These are phyloP conservation scores for Ophiosphaerella narmari DNA, from an alignment of 2,329 filamentous ascomycete genomes.

Conservation along the genomic window DNA sequence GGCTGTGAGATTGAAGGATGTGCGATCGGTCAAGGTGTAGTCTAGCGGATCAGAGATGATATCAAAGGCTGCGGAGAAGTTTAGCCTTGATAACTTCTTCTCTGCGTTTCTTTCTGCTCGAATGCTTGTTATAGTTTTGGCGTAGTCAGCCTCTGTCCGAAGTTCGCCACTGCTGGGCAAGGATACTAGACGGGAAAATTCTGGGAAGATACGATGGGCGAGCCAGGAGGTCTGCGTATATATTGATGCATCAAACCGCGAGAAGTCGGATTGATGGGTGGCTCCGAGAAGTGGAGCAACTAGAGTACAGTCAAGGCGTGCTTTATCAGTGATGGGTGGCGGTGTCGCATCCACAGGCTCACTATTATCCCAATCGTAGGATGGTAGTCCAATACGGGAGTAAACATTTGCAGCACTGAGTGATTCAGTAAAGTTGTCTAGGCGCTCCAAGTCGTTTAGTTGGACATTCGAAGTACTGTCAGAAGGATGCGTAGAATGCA, in stretches of 20 bases:
- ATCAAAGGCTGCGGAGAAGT: conserved; percentile 57
- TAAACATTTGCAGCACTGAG: conserved; percentile 71
- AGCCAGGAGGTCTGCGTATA: conserved; percentile 34
- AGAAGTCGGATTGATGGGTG: conserved; percentile 53
- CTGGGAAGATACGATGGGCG: conserved; percentile 18
- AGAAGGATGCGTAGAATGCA: neutral
- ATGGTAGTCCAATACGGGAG: conserved; percentile 56
- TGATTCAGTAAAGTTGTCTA: conserved; percentile 60
- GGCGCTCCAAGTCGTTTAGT: conserved; percentile 48
- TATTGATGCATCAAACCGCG: conserved; percentile 42
- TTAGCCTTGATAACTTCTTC: conserved; percentile 36
- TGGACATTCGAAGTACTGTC: neutral
- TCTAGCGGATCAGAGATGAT: conserved; percentile 51
- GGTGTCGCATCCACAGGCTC: conserved; percentile 66
- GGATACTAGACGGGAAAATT: neutral
- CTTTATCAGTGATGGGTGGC: conserved; percentile 61
- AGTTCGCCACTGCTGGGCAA: neutral
- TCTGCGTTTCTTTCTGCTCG: conserved; percentile 20
- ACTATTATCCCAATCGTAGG: conserved; percentile 34
- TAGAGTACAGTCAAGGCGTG: conserved; percentile 60
- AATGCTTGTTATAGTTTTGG: conserved; percentile 37
- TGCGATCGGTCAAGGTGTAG: conserved; percentile 32
- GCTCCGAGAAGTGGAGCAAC: conserved; percentile 60
- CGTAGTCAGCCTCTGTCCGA: conserved; percentile 21
- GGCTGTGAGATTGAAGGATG: conserved; percentile 59